Base-by-base conservation (phyloP, 352 stramenopile species). In the Phytophthora sojae region DNA sequence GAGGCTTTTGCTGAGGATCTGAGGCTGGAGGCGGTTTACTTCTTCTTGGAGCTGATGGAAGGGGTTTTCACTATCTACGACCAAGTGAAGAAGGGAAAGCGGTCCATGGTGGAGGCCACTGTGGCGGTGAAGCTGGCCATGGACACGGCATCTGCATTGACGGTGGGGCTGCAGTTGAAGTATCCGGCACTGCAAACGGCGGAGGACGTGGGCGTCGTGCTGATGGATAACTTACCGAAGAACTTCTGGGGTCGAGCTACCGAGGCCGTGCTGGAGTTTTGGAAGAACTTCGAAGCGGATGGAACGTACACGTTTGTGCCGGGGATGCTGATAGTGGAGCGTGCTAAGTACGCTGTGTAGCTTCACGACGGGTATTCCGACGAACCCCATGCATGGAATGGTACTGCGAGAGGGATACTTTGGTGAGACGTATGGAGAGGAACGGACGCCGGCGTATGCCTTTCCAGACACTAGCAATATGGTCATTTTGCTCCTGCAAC, bases 91-190 rank as follows among this genome's bases (percentile, higher is more conserved):
- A 60, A 62, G 15, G 53, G 80, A 44, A 26, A 62, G 29, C 76
- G 72, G 15, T 80, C 77, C 19, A 57, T 84, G 57, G 49, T 84
- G 17, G 77, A 84, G 15, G 71, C 77, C 14, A 75, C 74, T 0
- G 62, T 75, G 3, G 77, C 79, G 25, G 71, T 70, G 0, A 74
- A 82, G n/a, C 19, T 77, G 15, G 71, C 77, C 1, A 80, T 79
- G 21, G 50, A 76, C 8, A 57, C 35, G 21, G 74, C 65, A 0
- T 52, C 8, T 0, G 50, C 65, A 0, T 55, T 79, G 9, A 76
- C 74, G 4, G 58, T 61, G 1, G 53, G 25, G 12, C 51, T 77
- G n/a, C 76, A 83, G 57, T 44, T 75, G 25, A 61, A 45, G 2
- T 79, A 75, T 25, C 73, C 69, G 7, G 32, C 56, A 6, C 66